A percentile compares a stretch with the other conserved stretches of the same genome.
phyloP scores from a whole-genome alignment of 257 asterid genomes.

The Perilla frutescens region DNA sequence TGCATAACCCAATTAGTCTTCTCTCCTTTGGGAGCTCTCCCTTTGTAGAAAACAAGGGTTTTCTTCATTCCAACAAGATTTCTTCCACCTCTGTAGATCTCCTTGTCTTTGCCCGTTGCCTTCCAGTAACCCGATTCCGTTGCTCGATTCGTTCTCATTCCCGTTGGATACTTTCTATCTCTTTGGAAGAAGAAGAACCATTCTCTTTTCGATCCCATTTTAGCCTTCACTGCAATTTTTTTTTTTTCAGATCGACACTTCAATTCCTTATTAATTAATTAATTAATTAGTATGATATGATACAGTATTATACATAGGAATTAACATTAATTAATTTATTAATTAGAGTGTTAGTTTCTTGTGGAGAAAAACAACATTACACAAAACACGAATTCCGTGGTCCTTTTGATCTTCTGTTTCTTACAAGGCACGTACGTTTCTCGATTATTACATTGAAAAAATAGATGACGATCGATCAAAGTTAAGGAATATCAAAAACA shows the following conservation, averaged over 20 bases:
- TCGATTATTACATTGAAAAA: neutral
- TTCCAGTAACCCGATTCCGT: slow-evolving; percentile 87
- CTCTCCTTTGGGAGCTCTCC: slow-evolving; percentile 92
- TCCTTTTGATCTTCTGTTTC: neutral
- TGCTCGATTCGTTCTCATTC: slow-evolving; percentile 86
- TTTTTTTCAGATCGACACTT: too few relatives aligned
- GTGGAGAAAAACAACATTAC: neutral
- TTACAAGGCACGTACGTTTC: neutral
- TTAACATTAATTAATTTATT: too few relatives aligned
- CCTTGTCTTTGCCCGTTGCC: slow-evolving; percentile 90
- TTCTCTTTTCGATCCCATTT: slow-evolving; percentile 73
- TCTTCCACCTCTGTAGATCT: slow-evolving; percentile 56
- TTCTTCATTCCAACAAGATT: slow-evolving; percentile 88
- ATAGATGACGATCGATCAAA: too few relatives aligned
- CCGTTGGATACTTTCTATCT: slow-evolving; percentile 86
- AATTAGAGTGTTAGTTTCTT: neutral
- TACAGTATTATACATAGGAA: too few relatives aligned
- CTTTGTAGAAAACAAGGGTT: slow-evolving; percentile 89
- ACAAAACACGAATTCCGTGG: neutral
- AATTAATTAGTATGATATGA: too few relatives aligned
- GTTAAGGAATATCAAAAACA: neutral
- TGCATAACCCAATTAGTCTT: slow-evolving; percentile 90
- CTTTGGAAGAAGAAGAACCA: slow-evolving; percentile 80
- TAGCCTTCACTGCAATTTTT: slow-evolving; percentile 60
- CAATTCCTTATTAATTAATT: too few relatives aligned